These are phyloP conservation scores for Pseudopithomyces chartarum DNA, from an alignment of 2,329 filamentous ascomycete species.

Conservation along the genomic window DNA sequence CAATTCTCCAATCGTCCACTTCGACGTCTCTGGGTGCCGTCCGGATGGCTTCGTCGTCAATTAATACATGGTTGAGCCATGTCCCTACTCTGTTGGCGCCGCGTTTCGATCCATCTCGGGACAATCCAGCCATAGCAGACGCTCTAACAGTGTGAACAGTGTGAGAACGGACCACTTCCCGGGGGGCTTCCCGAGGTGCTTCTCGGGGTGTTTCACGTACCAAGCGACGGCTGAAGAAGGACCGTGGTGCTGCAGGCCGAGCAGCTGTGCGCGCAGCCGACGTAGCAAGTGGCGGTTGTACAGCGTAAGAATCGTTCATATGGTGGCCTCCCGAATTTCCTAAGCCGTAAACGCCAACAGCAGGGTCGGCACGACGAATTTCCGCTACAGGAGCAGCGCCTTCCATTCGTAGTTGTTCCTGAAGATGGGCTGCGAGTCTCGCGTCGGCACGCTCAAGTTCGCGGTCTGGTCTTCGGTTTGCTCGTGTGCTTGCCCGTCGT, in stretches of 20 bases:
- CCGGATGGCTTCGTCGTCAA: slow-evolving; percentile 43
- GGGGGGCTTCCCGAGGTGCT: slow-evolving; percentile 10
- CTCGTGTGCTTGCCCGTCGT: slow-evolving; percentile 31
- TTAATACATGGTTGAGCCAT: slow-evolving; percentile 44
- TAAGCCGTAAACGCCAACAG: slow-evolving; percentile 54
- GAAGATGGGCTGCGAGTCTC: slow-evolving; percentile 57
- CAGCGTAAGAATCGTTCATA: slow-evolving; percentile 59
- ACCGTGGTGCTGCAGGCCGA: slow-evolving; percentile 26
- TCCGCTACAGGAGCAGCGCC: slow-evolving; percentile 26
- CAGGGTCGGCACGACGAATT: slow-evolving; percentile 45
- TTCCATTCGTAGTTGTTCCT: slow-evolving; percentile 48
- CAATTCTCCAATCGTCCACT: slow-evolving; percentile 42
- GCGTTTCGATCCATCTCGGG: slow-evolving; percentile 39
- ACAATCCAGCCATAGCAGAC: slow-evolving; percentile 46
- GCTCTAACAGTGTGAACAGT: slow-evolving; percentile 20
- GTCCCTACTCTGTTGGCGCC: slow-evolving; percentile 45
- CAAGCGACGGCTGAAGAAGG: slow-evolving; percentile 33
- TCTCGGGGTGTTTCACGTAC: slow-evolving; percentile 24
- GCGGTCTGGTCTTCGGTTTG: slow-evolving; percentile 40
- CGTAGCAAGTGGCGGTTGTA: slow-evolving; percentile 35
- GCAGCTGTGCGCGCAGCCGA: slow-evolving; percentile 33
- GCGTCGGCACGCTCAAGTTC: slow-evolving; percentile 55
- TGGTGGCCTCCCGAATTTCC: slow-evolving; percentile 62
- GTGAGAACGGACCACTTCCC: slow-evolving; percentile 10
- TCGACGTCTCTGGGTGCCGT: slow-evolving; percentile 38